Evolutionary conservation across 495 filamentous ascomycete species (phyloP), one percentile per base, ranked within the genome.

Genomic region (Aspergillus hancockii): DNA sequence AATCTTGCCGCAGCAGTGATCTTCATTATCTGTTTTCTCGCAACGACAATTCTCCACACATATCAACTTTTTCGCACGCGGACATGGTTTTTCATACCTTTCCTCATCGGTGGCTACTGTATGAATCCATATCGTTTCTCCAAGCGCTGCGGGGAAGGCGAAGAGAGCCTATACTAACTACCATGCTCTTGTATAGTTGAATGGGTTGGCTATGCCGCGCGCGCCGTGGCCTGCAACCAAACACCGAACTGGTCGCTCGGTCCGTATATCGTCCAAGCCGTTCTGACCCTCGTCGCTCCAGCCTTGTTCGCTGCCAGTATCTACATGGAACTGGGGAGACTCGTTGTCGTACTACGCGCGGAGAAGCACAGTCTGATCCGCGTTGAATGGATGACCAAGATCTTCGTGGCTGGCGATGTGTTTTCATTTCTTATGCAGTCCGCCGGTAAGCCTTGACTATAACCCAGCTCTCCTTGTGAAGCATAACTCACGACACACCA

Each of bases 51-150:
- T 5, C 52, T 71, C 4, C 86, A 89, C 57, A 25, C 62, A 22
- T 74, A 69, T 46, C 77, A 84, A 47, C 54, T 87, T 74, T 46
- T 71, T 64, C 49, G 28, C 36, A 76, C 71, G 22, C 71, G 72
- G 55, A 83, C 82, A 18, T 88, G 83, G 84, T 87, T 83, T 66
- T 85, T 87, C 51, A 80, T 82, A 12, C 80, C 86, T 0, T 74
- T 87, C 30, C 30, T 83, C 10, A 60, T 87, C 22, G 85, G 84
- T 13, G 79, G 79, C 36, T 49, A 78, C 18, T 83, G 83, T 86
- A 75, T 62, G 77, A 75, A 32, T 9, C 22, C 10, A 43, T 36
- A 2, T 36, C 34, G 8, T 28, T 28, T 3, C 25, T n/a, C 25
- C 25, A 28, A 7, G 25, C 3, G 3, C 25, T 28, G 3, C 3